Conservation (phyloP, 208 protist genomes). For the Lotmaria passim region DNA sequence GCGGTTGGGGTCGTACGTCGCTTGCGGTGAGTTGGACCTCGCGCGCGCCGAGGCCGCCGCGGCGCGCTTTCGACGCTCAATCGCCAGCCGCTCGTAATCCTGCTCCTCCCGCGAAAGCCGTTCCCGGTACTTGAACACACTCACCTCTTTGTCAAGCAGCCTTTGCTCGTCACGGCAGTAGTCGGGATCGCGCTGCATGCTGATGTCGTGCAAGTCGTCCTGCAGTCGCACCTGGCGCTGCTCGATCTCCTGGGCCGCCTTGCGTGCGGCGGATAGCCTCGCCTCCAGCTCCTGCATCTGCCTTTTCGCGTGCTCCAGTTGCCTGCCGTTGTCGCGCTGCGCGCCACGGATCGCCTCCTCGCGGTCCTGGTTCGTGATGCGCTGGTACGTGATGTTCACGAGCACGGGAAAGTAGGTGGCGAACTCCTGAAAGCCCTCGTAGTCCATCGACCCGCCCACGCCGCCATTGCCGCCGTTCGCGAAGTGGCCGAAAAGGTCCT, state of each 20-base stretch:
- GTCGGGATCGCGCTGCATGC: slow-evolving; percentile 42
- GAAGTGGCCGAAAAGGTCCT: slow-evolving; percentile 67
- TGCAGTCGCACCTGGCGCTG: slow-evolving; percentile 47
- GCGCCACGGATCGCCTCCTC: slow-evolving; percentile 57
- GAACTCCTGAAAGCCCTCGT: slow-evolving; percentile 67
- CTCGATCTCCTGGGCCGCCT: slow-evolving; percentile 39
- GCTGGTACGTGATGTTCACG: slow-evolving; percentile 74
- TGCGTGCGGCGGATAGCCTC: slow-evolving; percentile 43
- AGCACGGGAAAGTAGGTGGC: slow-evolving; percentile 65
- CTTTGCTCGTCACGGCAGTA: slow-evolving; percentile 68
- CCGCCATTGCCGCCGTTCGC: slow-evolving; percentile 18
- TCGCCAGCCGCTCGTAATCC: slow-evolving; percentile 75
- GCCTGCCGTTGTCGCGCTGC: slow-evolving; percentile 40
- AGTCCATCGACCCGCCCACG: slow-evolving; percentile 37
- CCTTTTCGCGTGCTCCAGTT: slow-evolving; percentile 40
- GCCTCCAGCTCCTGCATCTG: slow-evolving; percentile 58
- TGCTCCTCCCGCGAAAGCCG: slow-evolving; percentile 66
- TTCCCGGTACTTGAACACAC: slow-evolving; percentile 77
- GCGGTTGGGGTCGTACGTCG: slow-evolving; percentile 26
- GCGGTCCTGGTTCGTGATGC: slow-evolving; percentile 62
- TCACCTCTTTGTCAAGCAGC: slow-evolving; percentile 83
- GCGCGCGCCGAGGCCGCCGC: slow-evolving; percentile 17
- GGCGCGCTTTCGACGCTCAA: slow-evolving; percentile 55
- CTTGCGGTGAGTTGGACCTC: slow-evolving; percentile 26
- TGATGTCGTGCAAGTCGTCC: slow-evolving; percentile 61